Evolutionary conservation across 129 eudicot species (phyloP), one percentile per base, ranked within the genome.

Genomic region (Mikania micrantha): DNA sequence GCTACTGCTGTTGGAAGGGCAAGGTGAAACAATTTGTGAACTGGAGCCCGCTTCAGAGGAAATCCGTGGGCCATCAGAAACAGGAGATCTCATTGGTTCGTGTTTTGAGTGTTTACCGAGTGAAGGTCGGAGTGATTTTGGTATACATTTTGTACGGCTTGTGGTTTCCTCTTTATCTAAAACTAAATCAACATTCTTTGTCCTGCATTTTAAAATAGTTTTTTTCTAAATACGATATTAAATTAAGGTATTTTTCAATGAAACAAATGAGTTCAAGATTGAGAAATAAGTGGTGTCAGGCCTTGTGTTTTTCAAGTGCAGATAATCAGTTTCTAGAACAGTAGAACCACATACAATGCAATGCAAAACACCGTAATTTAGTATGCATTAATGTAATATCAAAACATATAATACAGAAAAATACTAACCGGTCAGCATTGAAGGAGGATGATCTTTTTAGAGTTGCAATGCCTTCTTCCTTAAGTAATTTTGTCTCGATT

Each of bases 41-140:
- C 88, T 90, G 35, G 69, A 72, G 15, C 67, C 82, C 21, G 88
- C 61, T 54, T 69, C 87, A 0, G 95, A 85, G n/a, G 98, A 92
- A 63, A 80, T 76, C 50, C 95, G 77, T 5, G 95, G 91, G 34
- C 87, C 90, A 5, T 82, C 95, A 2, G 96, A 84, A 72, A 82
- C 53, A 47, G 96, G 92, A 24, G 98, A 92, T 67, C 90, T 88
- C 89, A 76, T 78, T 0, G 96, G 81, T 66, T 86, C 98, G 39
- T 84, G 78, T 73, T 78, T 84, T 69, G 95, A 81, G 17, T 81
- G 91, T 79, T 84, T 88, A 53, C 81, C 50, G 31, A 85, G 76
- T 2, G 97, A 85, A 12, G 80, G 80, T 70, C 82, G 88, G 64
- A 92, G 84, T 73, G 95, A 75, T 66, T 75, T 71, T 0, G 96